Percentiles rank a stretch among this genome's conserved stretches.
phyloP scores from a whole-genome alignment of 306 rosid genomes.

The Trifolium repens region DNA sequence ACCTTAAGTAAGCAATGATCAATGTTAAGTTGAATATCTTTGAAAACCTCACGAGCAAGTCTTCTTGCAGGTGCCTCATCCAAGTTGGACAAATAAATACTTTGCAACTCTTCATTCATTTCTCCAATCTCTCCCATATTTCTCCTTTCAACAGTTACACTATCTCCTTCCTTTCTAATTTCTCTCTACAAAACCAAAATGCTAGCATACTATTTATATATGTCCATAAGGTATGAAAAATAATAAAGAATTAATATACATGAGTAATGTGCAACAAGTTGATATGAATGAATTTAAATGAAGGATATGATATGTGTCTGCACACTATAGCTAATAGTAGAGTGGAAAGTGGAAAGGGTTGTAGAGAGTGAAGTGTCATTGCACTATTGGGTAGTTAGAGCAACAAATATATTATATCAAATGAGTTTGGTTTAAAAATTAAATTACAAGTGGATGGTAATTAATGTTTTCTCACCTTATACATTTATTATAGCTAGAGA shows the following conservation, averaged over 20 bases:
- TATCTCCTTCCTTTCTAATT: neutral
- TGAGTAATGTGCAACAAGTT: neutral
- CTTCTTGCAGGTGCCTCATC: constrained; percentile 58
- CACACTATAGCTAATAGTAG: neutral
- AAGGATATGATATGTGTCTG: constrained; percentile 1
- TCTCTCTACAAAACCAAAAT: neutral
- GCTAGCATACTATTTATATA: no score
- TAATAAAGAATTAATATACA: neutral
- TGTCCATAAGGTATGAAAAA: neutral
- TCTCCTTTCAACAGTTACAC: neutral
- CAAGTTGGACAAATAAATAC: constrained; percentile 41
- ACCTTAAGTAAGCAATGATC: constrained; percentile 58
- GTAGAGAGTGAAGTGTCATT: constrained; percentile 10
- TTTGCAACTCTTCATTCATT: constrained; percentile 44
- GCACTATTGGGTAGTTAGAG: neutral
- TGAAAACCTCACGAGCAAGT: constrained; percentile 53
- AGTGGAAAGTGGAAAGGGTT: neutral
- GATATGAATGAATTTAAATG: neutral
- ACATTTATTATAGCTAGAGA: constrained; percentile 36
- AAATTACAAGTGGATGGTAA: constrained; percentile 39
- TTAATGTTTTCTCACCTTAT: constrained; percentile 38
- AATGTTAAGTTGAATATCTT: constrained; percentile 48
- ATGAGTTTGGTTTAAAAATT: constrained; percentile 48
- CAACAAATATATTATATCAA: neutral
- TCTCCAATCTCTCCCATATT: constrained; percentile 24